Evolutionary conservation across 2,329 filamentous ascomycete genomes (phyloP), one percentile per base, ranked within the genome.

Genomic region (Grosmannia clavigera): DNA sequence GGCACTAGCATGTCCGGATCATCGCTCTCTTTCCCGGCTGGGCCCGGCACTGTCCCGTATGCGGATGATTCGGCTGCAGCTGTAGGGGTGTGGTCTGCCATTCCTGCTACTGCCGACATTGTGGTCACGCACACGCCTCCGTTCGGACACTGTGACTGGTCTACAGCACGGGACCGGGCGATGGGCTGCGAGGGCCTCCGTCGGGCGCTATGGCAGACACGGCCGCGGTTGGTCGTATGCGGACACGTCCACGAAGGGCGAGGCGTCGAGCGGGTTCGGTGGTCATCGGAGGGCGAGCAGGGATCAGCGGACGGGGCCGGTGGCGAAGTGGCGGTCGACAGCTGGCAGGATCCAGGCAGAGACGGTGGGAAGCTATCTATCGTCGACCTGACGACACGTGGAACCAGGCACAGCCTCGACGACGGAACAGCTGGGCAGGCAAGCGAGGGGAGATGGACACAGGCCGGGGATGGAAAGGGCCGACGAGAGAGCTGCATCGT

Each of bases 401-500:
- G 72, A 25, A 72, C 71, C 3, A 66, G 65, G 27, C 65, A 67
- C 5, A 68, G 73, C 16, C 70, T 83, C 31, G 73, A 74, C 64
- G 74, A 80, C 58, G 38, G 14, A 14, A 3, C 12, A 14, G 38
- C 3, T 77, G 77, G n/a, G 69, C 68, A 12, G 25, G n/a, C 27
- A 27, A 55, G 61, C 60, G 19, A 7, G 16, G 31, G 38, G 53
- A 51, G 46, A 16, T 22, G 48, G 38, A 14, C 50, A 14, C 2
- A 25, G n/a, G 25, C 31, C 10, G 33, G 22, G n/a, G n/a, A 3
- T 11, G 52, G 33, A 14, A 16, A 53, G 64, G 74, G 76, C 54
- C 77, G 82, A 65, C 75, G 69, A 62, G 87, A 92, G 74, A 94
- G 88, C 1, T 92, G 85, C 68, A 75, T 95, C 58, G 80, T 94